Percentiles rank a stretch among this genome's conserved stretches.
These are phyloP conservation scores for Thelonectria rubi DNA, from an alignment of 2,329 filamentous ascomycete genomes.

Conservation along the genomic window DNA sequence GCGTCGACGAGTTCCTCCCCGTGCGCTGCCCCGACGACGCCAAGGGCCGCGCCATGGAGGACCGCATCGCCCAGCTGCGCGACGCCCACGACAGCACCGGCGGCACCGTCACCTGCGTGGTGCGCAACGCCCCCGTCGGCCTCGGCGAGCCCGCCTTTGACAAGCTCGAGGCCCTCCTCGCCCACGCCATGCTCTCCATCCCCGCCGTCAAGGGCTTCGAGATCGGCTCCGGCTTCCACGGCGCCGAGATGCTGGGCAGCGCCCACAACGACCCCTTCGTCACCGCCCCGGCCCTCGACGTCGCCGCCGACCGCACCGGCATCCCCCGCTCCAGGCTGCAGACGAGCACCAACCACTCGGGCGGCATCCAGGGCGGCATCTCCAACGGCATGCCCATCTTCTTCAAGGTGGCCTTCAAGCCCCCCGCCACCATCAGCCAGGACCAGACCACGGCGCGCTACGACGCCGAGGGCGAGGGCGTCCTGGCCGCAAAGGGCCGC, in stretches of 20 bases:
- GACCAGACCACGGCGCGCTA: constrained; percentile 86
- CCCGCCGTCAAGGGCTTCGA: constrained; percentile 97
- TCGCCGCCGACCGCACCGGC: constrained; percentile 54
- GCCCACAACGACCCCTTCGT: constrained; percentile 81
- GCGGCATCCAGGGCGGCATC: constrained; percentile 95
- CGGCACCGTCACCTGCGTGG: constrained; percentile 93
- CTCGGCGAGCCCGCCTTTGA: constrained; percentile 95
- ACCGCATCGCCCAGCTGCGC: constrained; percentile 78
- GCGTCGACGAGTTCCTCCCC: constrained; percentile 85
- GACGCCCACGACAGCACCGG: constrained; percentile 89
- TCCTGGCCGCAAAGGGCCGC: constrained; percentile 89
- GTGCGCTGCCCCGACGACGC: constrained; percentile 83
- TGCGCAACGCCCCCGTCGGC: constrained; percentile 84
- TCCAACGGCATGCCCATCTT: constrained; percentile 93
- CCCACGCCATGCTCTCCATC: constrained; percentile 93
- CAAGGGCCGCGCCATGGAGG: constrained; percentile 76
- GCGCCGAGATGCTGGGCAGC: constrained; percentile 87
- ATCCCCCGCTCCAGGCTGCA: constrained; percentile 63
- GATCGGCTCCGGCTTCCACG: constrained; percentile 90
- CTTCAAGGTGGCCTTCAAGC: constrained; percentile 95
- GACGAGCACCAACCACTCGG: constrained; percentile 94
- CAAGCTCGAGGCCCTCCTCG: constrained; percentile 91
- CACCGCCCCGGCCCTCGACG: constrained; percentile 52
- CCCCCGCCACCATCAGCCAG: constrained; percentile 90
- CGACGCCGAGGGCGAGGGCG: constrained; percentile 73